Evolutionary conservation across 2,329 filamentous ascomycete genomes (phyloP).

Genomic region (Aspergillus melleus): DNA sequence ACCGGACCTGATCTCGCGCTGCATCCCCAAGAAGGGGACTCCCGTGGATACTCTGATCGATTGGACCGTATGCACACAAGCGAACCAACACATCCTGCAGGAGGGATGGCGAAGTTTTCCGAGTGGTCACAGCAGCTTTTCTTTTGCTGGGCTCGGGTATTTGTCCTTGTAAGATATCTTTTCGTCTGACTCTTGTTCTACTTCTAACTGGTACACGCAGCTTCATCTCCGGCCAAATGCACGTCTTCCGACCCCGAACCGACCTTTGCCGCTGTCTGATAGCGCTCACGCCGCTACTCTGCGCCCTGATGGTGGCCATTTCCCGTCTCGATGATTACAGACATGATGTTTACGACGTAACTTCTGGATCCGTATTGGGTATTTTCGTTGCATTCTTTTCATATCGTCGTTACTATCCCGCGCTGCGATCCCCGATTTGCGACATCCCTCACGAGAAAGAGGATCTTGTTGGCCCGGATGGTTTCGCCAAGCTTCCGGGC

Average conservation of each 20-base stretch:
- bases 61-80: conserved; percentile 49
- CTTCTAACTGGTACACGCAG: conserved; percentile 21
- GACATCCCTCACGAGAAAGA: conserved; percentile 50
- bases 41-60: conserved; percentile 55
- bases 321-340: conserved; percentile 64
- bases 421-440: conserved; percentile 52
- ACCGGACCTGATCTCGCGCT: conserved; percentile 85
- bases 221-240: conserved; percentile 56
- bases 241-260: conserved; percentile 58
- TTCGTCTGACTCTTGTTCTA: not conserved
- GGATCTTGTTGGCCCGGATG: conserved; percentile 22
- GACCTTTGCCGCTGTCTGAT: conserved; percentile 58
- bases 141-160: conserved; percentile 63
- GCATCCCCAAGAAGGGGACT: conserved; percentile 66
- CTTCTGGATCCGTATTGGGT: conserved; percentile 56
- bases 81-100: conserved; percentile 57
- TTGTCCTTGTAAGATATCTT: conserved; percentile 47
- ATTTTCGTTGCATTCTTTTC: conserved; percentile 57
- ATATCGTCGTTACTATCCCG: conserved; percentile 62
- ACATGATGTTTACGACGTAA: conserved; percentile 65
- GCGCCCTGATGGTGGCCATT: conserved; percentile 60
- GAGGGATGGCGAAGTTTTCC: conserved; percentile 68
- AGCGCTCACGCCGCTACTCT: conserved; percentile 56
- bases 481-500: conserved; percentile 29
- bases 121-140: conserved; percentile 62